phyloP scores from a whole-genome alignment of 1,284 basidiomycete species.

The Taiwanofungus camphoratus region DNA sequence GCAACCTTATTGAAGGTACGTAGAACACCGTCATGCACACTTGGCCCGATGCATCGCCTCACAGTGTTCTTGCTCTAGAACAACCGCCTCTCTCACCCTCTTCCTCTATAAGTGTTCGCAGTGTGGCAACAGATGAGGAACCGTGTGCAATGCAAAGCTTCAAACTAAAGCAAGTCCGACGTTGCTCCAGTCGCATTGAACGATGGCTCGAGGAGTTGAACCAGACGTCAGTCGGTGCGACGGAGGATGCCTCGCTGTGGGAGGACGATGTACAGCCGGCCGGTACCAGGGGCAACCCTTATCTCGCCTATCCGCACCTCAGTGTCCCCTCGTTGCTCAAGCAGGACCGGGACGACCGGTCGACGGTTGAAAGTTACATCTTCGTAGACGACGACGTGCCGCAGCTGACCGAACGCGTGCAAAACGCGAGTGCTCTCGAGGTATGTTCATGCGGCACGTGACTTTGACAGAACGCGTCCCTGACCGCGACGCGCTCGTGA shows the following conservation, averaged over 20 bases:
- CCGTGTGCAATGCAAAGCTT: conserved; percentile 16
- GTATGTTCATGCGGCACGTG: conserved; percentile 26
- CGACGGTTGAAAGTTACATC: conserved; percentile 52
- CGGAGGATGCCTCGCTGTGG: conserved; percentile 10
- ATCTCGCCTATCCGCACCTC: conserved; percentile 50
- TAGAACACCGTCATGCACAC: not conserved
- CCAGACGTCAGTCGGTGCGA: conserved; percentile 12
- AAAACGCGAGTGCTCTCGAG: conserved; percentile 30
- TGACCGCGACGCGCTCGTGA: conserved; percentile 15
- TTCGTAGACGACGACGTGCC: conserved; percentile 37
- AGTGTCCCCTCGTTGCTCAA: conserved; percentile 22
- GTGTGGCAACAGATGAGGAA: conserved; percentile 17
- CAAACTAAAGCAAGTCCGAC: conserved; percentile 23
- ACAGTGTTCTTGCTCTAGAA: not conserved
- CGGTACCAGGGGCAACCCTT: conserved; percentile 37
- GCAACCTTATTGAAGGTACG: not conserved
- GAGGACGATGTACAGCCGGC: conserved; percentile 20
- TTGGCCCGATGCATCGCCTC: not conserved
- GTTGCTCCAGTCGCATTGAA: conserved; percentile 56
- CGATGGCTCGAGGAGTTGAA: conserved; percentile 68
- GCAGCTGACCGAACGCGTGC: conserved; percentile 24
- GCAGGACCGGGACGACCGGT: conserved; percentile 28
- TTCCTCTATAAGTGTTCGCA: conserved; percentile 2
- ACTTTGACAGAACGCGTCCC: conserved; percentile 14
- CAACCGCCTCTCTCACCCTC: conserved; percentile 4